A percentile compares a stretch with the other conserved stretches of the same genome.
These are phyloP conservation scores for Didymella sp. DNA, from an alignment of 2,329 filamentous ascomycete genomes.

Conservation along the genomic window DNA sequence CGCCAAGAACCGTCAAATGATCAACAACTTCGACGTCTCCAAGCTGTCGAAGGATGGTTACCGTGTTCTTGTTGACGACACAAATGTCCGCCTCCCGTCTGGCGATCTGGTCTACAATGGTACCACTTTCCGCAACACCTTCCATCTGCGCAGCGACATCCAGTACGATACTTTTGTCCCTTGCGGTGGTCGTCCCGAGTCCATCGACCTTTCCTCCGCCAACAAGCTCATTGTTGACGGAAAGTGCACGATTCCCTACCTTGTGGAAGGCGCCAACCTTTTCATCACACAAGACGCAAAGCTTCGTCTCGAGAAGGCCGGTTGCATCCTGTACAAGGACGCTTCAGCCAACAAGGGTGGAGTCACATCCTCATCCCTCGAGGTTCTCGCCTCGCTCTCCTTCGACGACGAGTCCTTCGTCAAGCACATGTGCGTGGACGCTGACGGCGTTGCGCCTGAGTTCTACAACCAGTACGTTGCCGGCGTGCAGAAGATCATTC, in stretches of 20 bases:
- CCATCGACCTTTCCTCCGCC: slow-evolving; percentile 89
- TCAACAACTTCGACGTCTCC: slow-evolving; percentile 80
- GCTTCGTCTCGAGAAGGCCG: slow-evolving; percentile 91
- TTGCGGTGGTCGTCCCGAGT: slow-evolving; percentile 94
- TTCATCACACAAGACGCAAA: slow-evolving; percentile 99
- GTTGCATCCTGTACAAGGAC: slow-evolving; percentile 95
- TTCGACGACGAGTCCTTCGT: slow-evolving; percentile 91
- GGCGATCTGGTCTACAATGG: slow-evolving; percentile 91
- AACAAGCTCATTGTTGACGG: slow-evolving; percentile 88
- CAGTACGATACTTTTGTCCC: slow-evolving; percentile 91
- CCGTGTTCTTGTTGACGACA: slow-evolving; percentile 90
- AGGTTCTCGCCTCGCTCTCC: slow-evolving; percentile 91
- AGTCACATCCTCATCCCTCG: slow-evolving; percentile 94
- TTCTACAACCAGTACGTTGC: slow-evolving; percentile 96
- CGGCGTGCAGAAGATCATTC: slow-evolving; percentile 88
- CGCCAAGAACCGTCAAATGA: slow-evolving; percentile 87
- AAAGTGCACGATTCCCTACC: slow-evolving; percentile 87
- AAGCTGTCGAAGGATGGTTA: slow-evolving; percentile 91
- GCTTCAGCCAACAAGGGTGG: slow-evolving; percentile 98
- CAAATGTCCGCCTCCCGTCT: slow-evolving; percentile 82
- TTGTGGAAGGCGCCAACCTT: slow-evolving; percentile 96
- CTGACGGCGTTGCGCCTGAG: slow-evolving; percentile 77
- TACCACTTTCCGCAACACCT: slow-evolving; percentile 95
- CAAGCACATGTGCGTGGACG: slow-evolving; percentile 88
- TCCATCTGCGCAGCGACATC: slow-evolving; percentile 80